These are phyloP conservation scores for Eutypella sp. DNA, from an alignment of 2,329 filamentous ascomycete genomes.

Conservation along the genomic window DNA sequence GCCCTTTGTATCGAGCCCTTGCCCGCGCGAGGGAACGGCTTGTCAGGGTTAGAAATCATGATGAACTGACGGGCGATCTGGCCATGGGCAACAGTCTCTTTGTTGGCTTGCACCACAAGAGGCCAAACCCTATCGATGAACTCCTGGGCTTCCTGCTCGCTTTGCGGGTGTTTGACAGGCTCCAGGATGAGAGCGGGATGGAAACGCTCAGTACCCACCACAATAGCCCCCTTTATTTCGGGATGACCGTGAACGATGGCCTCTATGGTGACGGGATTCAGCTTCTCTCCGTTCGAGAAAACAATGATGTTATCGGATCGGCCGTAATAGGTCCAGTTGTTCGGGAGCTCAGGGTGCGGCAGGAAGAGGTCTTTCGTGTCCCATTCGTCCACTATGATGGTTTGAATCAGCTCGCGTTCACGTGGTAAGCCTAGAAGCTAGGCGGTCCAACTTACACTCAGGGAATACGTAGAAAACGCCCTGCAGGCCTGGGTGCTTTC, in stretches of 20 bases:
- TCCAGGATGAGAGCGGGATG: conserved; percentile 46
- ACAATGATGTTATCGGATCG: conserved; percentile 43
- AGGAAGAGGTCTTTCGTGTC: conserved; percentile 40
- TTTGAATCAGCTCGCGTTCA: not conserved
- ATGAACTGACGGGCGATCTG: conserved; percentile 38
- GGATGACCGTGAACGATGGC: conserved; percentile 33
- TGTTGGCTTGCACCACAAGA: conserved; percentile 36
- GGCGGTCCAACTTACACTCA: conserved; percentile 6
- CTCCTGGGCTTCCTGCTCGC: conserved; percentile 18
- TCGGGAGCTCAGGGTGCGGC: conserved; percentile 31
- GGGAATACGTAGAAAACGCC: conserved; percentile 37
- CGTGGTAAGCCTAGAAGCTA: not conserved
- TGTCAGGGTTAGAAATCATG: conserved; percentile 31
- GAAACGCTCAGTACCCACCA: conserved; percentile 41
- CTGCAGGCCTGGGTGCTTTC: conserved; percentile 16
- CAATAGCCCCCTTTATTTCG: conserved; percentile 34
- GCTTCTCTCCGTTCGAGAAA: conserved; percentile 46
- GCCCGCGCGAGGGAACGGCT: conserved; percentile 38
- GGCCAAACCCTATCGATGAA: conserved; percentile 42
- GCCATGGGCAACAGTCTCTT: conserved; percentile 39
- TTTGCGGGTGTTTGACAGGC: conserved; percentile 26
- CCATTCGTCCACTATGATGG: conserved; percentile 28
- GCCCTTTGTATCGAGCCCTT: conserved; percentile 44
- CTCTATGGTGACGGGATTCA: conserved; percentile 44
- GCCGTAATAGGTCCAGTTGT: conserved; percentile 34